Base-by-base conservation (phyloP, 257 asterid species). In the Echium plantagineum region DNA sequence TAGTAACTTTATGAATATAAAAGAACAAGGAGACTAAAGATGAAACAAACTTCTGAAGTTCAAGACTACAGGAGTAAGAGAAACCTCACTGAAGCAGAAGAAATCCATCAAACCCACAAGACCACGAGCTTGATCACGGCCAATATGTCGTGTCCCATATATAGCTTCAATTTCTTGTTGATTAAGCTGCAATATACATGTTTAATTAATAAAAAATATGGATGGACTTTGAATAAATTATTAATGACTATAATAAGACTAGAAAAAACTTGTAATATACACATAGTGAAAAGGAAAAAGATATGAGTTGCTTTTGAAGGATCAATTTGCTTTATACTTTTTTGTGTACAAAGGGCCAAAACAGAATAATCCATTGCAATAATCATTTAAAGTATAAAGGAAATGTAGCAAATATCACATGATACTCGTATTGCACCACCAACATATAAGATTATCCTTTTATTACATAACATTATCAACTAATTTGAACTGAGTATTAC, bases 41-140 rank as follows among this genome's bases (percentile, higher is more conserved):
- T 53, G 26, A 53, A 53, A n/a, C 26, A 53, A 53, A n/a, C 21
- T 17, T 7, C 3, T 53, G 18, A 53, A 17, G 24, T 53, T 53
- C 26, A 1, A n/a, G 21, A 24, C 3, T 53, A 42, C 12, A 35
- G 31, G 28, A 56, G 4, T 20, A 31, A 62, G 64, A 65, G 84
- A 52, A 76, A 91, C 98, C 98, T 91, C 98, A 66, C 98, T 91
- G 72, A 91, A 91, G 73, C 98, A 91, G 74, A 91, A 91, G 77
- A 88, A 85, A 81, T 91, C 98, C 98, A 91, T 88, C 82, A 91
- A 82, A 65, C 90, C 79, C 66, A 88, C 97, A 8, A 91, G 93
- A 58, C 81, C 85, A 21, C 85, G 80, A 32, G 95, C 94, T 62
- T 88, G 98, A 69, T 81, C 94, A 70, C 86, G 98, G 28, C 97